phyloP scores from a whole-genome alignment of 2,329 filamentous ascomycete genomes.

The Epicoccum nigrum region DNA sequence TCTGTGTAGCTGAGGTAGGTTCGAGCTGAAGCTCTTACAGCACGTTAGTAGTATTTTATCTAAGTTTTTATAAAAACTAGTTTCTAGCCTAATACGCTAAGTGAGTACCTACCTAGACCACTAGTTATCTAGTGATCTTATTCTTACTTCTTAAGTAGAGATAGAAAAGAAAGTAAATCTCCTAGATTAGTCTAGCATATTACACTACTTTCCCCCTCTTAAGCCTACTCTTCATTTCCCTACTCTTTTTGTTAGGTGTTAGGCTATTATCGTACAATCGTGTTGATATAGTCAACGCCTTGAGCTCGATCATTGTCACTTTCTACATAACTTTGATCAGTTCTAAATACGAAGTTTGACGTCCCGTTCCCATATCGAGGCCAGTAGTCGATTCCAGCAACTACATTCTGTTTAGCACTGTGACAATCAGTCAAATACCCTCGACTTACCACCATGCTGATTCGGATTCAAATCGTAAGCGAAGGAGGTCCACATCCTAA shows the following conservation, averaged over 20 bases:
- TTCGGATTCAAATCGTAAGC: constrained; percentile 39
- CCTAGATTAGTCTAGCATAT: no score
- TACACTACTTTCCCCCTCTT: no score
- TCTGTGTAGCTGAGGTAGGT: not conserved
- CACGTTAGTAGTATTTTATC: not conserved
- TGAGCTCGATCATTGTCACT: constrained; percentile 27
- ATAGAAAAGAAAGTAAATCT: no score
- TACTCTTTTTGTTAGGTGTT: no score
- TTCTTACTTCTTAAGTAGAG: no score
- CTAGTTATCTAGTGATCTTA: no score
- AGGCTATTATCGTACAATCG: constrained; percentile 26
- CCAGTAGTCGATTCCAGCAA: constrained; percentile 13
- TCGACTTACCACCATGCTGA: constrained; percentile 29
- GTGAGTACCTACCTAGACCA: no score
- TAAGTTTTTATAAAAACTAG: no score
- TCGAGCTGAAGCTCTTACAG: not conserved
- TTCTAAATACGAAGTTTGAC: constrained; percentile 37
- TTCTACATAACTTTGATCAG: constrained; percentile 37
- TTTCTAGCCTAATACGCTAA: no score
- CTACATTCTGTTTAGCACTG: not conserved
- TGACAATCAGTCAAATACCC: no score
- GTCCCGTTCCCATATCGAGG: constrained; percentile 26
- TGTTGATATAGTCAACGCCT: constrained; percentile 35
- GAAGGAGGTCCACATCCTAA: constrained; percentile 42
- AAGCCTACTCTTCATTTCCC: no score